These are phyloP conservation scores for Corchorus olitorius DNA, from an alignment of 345 rosid species.

Conservation along the genomic window DNA sequence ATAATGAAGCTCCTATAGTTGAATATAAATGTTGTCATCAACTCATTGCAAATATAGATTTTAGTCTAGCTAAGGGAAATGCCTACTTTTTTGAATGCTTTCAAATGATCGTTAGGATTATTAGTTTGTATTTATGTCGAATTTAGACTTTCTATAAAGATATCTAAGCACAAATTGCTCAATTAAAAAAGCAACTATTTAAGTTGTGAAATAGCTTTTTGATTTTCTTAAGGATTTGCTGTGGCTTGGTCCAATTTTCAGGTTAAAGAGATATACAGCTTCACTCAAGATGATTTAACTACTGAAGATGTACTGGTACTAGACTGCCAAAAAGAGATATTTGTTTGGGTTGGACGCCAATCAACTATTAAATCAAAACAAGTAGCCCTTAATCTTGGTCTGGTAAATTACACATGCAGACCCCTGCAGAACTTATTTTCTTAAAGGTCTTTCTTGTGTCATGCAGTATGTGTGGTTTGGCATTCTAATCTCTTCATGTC, in stretches of 20 bases:
- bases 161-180: neutral
- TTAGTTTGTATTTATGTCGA: neutral
- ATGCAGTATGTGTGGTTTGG: neutral
- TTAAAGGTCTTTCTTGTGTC: neutral
- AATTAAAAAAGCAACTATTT: neutral
- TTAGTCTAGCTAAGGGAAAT: neutral
- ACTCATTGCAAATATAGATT: neutral
- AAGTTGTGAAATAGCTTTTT: neutral
- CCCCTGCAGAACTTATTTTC: neutral
- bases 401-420: conserved; percentile 1
- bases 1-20: conserved; percentile 4
- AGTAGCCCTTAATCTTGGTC: conserved; percentile 16
- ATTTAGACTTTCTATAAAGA: neutral
- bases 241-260: conserved; percentile 27
- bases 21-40: conserved; percentile 1
- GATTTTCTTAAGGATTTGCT: conserved; percentile 7
- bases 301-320: conserved; percentile 80
- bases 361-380: conserved; percentile 11
- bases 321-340: conserved; percentile 64
- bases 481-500: neutral
- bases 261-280: conserved; percentile 82
- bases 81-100: neutral
- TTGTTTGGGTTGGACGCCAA: conserved; percentile 20
- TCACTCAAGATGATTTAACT: conserved; percentile 84
- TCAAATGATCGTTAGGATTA: neutral